Evolutionary conservation across 1,284 basidiomycete species (phyloP).

Genomic region (Amylostereum areolatum): DNA sequence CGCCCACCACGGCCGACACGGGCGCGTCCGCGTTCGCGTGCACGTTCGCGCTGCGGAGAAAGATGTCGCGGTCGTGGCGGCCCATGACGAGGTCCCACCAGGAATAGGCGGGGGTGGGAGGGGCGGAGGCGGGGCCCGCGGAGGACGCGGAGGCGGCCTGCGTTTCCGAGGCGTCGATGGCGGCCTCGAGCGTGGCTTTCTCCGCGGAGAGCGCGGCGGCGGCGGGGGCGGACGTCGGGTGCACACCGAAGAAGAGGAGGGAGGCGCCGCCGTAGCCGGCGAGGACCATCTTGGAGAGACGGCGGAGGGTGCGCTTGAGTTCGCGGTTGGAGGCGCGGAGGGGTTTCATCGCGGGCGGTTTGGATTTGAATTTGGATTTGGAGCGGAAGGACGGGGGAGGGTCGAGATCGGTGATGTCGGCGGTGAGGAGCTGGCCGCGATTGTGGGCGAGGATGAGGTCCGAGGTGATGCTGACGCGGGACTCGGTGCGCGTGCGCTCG

Average conservation of each 20-base stretch:
- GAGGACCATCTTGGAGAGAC: conserved; percentile 73
- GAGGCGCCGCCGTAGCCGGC: conserved; percentile 77
- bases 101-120: conserved; percentile 38
- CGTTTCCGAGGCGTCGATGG: conserved; percentile 63
- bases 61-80: conserved; percentile 73
- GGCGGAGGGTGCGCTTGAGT: conserved; percentile 60
- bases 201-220: conserved; percentile 33
- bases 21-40: conserved; percentile 10
- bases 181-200: conserved; percentile 53
- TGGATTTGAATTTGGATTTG: neutral
- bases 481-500: conserved; percentile 6
- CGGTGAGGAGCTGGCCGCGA: conserved; percentile 57
- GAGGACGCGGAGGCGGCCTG: conserved; percentile 32
- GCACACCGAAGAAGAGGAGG: conserved; percentile 71
- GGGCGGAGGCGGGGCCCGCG: conserved; percentile 4
- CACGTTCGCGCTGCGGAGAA: conserved; percentile 48
- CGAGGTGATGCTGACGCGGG: conserved; percentile 32
- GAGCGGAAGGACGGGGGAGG: neutral
- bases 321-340: conserved; percentile 38
- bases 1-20: conserved; percentile 46
- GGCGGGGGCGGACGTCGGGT: conserved; percentile 27
- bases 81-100: conserved; percentile 79
- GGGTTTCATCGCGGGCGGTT: conserved; percentile 15
- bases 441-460: conserved; percentile 56
- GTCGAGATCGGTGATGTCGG: conserved; percentile 52